Evolutionary conservation across 1,284 basidiomycete species (phyloP), one percentile per base, ranked within the genome.

Genomic region (Naganishia cerealis): DNA sequence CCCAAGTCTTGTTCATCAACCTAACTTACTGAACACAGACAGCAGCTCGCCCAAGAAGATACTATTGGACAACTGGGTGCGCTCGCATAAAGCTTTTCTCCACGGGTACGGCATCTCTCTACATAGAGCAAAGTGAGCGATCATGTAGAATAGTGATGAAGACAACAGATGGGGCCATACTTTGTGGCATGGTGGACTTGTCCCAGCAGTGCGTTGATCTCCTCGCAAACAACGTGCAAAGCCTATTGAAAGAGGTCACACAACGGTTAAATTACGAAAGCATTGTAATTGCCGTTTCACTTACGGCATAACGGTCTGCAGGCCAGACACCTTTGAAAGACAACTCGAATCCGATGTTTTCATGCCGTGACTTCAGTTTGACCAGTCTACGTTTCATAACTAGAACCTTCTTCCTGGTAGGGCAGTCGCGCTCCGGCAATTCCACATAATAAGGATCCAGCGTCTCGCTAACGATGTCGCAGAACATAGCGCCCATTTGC

Each of bases 11-110:
- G 1, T 50, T 42, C n/a, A 42, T 24, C 54, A 39, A 24, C 13
- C 15, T 26, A 39, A 74, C 87, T 69, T 71, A 90, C 88, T 88
- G 71, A 92, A 87, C 15, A 92, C 88, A 12, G 90, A 88, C 13
- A 92, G 81, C 10, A 91, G 84, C 71, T 93, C 91, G 2, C 91
- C 92, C 68, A 93, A 86, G 73, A 94, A 94, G 70, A 88, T 85
- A 0, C 89, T 85, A 76, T 94, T 90, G 15, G 88, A 80, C 71
- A 94, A 86, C 0, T 90, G 84, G 0, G 90, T 91, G 24, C 91
- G 82, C 21, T 85, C 84, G 18, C 94, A 82, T 70, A 93, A 87
- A 0, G 91, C 91, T 36, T 84, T 85, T 21, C 86, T 85, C 91
- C 89, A 94, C 16, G 72, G 78, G 55, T 67, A 76, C 72, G n/a